Evolutionary conservation across 345 rosid genomes (phyloP), one percentile per base, ranked within the genome.

Genomic region (Citrus inodora): DNA sequence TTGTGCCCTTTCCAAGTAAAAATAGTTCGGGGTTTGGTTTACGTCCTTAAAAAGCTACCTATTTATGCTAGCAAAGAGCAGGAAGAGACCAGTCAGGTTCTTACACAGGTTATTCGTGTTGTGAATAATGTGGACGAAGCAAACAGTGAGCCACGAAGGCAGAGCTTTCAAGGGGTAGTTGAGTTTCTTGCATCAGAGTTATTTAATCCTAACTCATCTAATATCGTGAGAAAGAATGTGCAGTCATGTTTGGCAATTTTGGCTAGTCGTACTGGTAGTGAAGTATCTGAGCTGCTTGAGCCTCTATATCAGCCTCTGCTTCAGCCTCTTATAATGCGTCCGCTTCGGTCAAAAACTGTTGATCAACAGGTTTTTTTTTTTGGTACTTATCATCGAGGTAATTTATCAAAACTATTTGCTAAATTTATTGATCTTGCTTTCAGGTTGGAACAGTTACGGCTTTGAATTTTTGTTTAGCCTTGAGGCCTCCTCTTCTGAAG

Each of bases 251-350:
- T 96, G 86, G 90, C 94, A 70, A 91, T 94, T 86, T 86, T 96
- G 89, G 99, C 99, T 56, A 96, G 93, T 87, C 91, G 98, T 81
- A 94, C 98, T 78, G 99, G 98, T 37, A 94, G 99, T 86, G 99
- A 94, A 87, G 94, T 96, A 27, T 88, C 99, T 63, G 99, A 94
- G 83, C 86, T 96, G 87, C 98, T 96, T 73, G 99, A 96, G 83
- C 92, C 95, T 67, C 83, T 92, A 80, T 89, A 94, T 82, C 99
- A 94, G 73, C 89, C 82, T 37, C 78, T 94, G 83, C 94, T 96
- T 78, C 98, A 94, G 88, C 99, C 97, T 76, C 98, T 90, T 67
- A 91, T 96, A 53, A 71, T 87, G 85, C 93, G 98, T 24, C 97
- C 98, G 33, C 97, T 94, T 28, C 90, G 97, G 77, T 89, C 92